These are phyloP conservation scores for Madurella mycetomatis DNA, from an alignment of 2,329 filamentous ascomycete species.

Conservation along the genomic window DNA sequence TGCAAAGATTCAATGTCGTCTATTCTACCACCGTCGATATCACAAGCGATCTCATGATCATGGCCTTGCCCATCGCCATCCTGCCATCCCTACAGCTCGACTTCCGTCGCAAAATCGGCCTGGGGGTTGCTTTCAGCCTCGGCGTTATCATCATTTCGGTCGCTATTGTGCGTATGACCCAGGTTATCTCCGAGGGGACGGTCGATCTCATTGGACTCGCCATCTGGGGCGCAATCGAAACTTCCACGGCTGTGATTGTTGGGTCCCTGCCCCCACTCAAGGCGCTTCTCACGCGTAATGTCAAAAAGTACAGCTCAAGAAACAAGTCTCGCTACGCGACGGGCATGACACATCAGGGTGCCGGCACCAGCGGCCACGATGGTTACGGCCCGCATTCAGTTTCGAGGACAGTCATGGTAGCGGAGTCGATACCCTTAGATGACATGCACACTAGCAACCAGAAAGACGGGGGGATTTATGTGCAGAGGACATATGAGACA, in stretches of 20 bases:
- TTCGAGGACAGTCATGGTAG: slow-evolving; percentile 6
- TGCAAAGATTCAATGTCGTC: slow-evolving; percentile 4
- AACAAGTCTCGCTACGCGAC: not conserved
- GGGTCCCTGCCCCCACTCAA: slow-evolving; percentile 7
- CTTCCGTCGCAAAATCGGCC: slow-evolving; percentile 6
- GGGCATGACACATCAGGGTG: not conserved
- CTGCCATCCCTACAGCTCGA: slow-evolving; percentile 9
- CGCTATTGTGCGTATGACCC: slow-evolving; percentile 9
- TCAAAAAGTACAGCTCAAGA: slow-evolving; percentile 7
- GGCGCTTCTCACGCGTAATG: slow-evolving; percentile 1
- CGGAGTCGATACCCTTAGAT: slow-evolving; percentile 8
- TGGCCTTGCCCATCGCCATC: slow-evolving; percentile 9
- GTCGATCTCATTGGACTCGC: slow-evolving; percentile 11
- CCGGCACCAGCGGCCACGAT: not conserved
- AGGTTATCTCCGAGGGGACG: not conserved
- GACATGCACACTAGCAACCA: slow-evolving; percentile 1
- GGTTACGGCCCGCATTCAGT: not conserved
- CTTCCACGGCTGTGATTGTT: slow-evolving; percentile 3
- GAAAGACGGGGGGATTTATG: slow-evolving; percentile 5
- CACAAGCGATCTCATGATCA: slow-evolving; percentile 10
- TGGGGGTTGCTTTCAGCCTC: slow-evolving; percentile 10
- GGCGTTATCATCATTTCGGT: slow-evolving; percentile 10
- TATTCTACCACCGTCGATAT: slow-evolving; percentile 10
- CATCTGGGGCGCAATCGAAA: slow-evolving; percentile 14
- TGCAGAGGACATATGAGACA: slow-evolving; percentile 7